Conservation (phyloP, 1,284 basidiomycete species). For the Leccinum fuscescens region DNA sequence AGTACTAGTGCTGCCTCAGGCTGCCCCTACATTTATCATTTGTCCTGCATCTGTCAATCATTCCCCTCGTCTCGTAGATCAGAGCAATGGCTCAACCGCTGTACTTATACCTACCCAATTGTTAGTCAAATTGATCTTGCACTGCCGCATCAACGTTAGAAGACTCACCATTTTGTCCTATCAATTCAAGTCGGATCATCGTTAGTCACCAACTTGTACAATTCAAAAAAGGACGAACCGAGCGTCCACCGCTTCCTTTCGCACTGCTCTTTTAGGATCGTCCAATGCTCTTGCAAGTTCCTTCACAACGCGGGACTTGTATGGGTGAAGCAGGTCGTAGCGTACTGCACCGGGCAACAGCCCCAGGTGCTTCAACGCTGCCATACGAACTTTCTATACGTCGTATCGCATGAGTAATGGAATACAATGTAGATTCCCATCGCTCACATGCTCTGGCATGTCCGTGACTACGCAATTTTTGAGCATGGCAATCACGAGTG, state of each 20-base stretch:
- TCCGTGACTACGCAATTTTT: slow-evolving; percentile 50
- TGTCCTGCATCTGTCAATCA: background rate
- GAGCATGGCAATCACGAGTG: slow-evolving; percentile 71
- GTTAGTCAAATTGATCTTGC: background rate
- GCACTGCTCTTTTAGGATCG: slow-evolving; percentile 78
- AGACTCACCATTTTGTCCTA: slow-evolving; percentile 55
- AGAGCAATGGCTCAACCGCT: slow-evolving; percentile 37
- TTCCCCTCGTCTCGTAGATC: background rate
- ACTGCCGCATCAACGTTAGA: background rate
- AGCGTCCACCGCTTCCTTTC: slow-evolving; percentile 75
- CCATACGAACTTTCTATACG: slow-evolving; percentile 66
- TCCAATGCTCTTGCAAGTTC: slow-evolving; percentile 77
- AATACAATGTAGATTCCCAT: background rate
- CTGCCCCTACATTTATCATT: background rate
- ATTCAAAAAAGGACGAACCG: slow-evolving; percentile 11
- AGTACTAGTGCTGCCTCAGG: background rate
- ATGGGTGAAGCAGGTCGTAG: slow-evolving; percentile 76
- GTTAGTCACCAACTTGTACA: background rate
- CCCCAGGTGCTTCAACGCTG: slow-evolving; percentile 74
- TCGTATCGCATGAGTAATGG: slow-evolving; percentile 1
- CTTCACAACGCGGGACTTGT: slow-evolving; percentile 70
- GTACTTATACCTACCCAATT: slow-evolving; percentile 53
- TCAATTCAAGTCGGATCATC: slow-evolving; percentile 2
- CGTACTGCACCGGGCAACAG: slow-evolving; percentile 72
- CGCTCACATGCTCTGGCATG: slow-evolving; percentile 56